Conservation (phyloP, 2,329 filamentous ascomycete genomes). For the Colletotrichum spinosum region DNA sequence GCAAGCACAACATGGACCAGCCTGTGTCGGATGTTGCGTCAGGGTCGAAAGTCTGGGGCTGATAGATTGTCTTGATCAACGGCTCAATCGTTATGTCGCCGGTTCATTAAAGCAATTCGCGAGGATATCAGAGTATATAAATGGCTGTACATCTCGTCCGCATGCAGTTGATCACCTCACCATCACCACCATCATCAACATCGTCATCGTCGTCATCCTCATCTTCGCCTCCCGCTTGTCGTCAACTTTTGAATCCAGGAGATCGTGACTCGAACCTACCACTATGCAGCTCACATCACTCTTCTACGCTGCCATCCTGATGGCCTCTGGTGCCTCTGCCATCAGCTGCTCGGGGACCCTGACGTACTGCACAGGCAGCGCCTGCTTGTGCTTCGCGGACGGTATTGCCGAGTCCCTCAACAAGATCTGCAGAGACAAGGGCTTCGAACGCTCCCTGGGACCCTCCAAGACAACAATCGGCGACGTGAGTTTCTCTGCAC, state of each 20-base stretch:
- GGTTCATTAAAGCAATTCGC: no score
- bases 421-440: background rate
- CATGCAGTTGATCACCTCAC: no score
- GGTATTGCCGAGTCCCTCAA: background rate
- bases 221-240: background rate
- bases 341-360: background rate
- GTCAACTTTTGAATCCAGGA: background rate
- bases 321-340: conserved; percentile 4
- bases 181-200: no score
- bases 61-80: no score
- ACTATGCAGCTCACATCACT: background rate
- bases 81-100: no score
- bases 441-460: conserved; percentile 19
- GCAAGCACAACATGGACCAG: no score
- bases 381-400: conserved; percentile 5
- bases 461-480: conserved; percentile 10
- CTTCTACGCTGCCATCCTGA: background rate
- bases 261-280: background rate
- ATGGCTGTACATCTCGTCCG: no score
- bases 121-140: no score
- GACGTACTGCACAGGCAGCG: conserved; percentile 10
- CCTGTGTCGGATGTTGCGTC: no score
- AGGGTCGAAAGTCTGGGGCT: no score
- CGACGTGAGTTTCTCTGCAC: background rate
- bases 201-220: background rate